Conservation (phyloP, 352 stramenopile species). For the Pythium plurisporium region DNA sequence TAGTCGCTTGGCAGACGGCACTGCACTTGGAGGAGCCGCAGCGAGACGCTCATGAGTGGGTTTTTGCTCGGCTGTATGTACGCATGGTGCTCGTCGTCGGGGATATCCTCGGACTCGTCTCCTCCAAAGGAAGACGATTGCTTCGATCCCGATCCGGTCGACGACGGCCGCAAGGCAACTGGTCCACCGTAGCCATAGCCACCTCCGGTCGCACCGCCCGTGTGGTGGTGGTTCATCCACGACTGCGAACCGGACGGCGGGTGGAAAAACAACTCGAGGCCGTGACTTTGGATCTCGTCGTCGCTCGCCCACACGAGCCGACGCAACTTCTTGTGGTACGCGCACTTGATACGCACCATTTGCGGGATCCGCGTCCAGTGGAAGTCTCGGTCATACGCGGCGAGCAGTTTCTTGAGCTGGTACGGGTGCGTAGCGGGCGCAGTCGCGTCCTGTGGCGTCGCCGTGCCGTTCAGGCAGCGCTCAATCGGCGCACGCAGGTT, state of each 20-base stretch:
- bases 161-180: conserved; percentile 7
- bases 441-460: neutral
- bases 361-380: conserved; percentile 18
- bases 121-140: conserved; percentile 16
- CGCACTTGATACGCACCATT: conserved; percentile 17
- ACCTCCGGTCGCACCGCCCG: neutral
- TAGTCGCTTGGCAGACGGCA: conserved; percentile 12
- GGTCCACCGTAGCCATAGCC: conserved; percentile 7
- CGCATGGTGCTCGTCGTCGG: neutral
- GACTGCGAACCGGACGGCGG: conserved; percentile 1
- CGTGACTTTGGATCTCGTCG: conserved; percentile 15
- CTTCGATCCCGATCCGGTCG: conserved; percentile 10
- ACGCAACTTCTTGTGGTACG: conserved; percentile 15
- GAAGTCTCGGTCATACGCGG: conserved; percentile 16
- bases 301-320: conserved; percentile 18
- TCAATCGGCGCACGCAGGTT: conserved; percentile 10
- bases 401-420: conserved; percentile 20
- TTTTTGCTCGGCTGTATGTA: conserved; percentile 5
- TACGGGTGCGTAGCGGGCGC: conserved; percentile 14
- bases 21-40: conserved; percentile 14
- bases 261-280: conserved; percentile 18
- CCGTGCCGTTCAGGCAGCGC: conserved; percentile 4
- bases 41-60: conserved; percentile 18
- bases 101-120: conserved; percentile 7
- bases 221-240: conserved; percentile 3